Conservation (phyloP, 2,329 filamentous ascomycete species). For the Ophiostoma tasmaniense region DNA sequence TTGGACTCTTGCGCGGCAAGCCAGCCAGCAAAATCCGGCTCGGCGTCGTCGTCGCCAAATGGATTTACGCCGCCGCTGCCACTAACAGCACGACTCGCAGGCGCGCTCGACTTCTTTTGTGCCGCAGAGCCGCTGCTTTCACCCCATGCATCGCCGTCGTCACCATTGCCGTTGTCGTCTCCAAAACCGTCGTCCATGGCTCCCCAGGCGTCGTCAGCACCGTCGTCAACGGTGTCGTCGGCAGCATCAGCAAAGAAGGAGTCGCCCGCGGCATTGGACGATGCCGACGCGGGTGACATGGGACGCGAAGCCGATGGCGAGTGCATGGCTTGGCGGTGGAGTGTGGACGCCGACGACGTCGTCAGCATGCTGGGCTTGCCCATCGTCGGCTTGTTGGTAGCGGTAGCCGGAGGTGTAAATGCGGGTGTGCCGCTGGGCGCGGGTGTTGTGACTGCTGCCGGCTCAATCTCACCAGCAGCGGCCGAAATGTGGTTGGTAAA, state of each 20-base stretch:
- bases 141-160: constrained; percentile 26
- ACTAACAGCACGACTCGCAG: constrained; percentile 24
- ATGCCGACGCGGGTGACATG: constrained; percentile 39
- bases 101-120: constrained; percentile 36
- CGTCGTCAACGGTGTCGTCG: constrained; percentile 52
- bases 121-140: constrained; percentile 25
- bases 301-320: constrained; percentile 39
- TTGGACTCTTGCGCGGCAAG: constrained; percentile 64
- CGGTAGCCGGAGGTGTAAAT: not conserved
- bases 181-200: constrained; percentile 50
- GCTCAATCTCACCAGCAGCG: constrained; percentile 78
- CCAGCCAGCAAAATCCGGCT: constrained; percentile 96
- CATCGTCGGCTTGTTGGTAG: constrained; percentile 29
- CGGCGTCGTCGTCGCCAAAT: constrained; percentile 67
- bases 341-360: constrained; percentile 46
- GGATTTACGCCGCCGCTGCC: constrained; percentile 35
- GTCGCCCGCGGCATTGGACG: constrained; percentile 24
- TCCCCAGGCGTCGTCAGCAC: constrained; percentile 67
- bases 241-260: constrained; percentile 50
- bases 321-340: constrained; percentile 50
- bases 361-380: constrained; percentile 28
- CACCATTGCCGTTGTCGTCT: constrained; percentile 25
- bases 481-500: constrained; percentile 90
- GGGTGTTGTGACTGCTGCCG: constrained; percentile 33
- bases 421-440: constrained; percentile 23